phyloP scores from a whole-genome alignment of 2,329 filamentous ascomycete genomes.

The Talaromyces sp. region DNA sequence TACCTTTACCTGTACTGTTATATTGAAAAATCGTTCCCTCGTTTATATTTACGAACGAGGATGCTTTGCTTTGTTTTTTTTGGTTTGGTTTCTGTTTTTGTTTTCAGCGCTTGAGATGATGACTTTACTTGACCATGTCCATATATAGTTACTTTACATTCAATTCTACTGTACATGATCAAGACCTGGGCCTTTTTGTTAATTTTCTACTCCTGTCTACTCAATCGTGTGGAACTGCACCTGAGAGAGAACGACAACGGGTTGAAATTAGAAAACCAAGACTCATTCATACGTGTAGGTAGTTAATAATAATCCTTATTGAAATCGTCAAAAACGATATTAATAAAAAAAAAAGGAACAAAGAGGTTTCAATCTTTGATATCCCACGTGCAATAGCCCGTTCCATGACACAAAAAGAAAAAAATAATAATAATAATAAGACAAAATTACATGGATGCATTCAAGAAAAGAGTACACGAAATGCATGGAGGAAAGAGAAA shows the following conservation, averaged over 20 bases:
- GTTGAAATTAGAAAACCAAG: not conserved
- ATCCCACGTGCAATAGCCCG: not conserved
- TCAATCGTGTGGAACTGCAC: too few species aligned
- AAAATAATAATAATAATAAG: constrained; percentile 14
- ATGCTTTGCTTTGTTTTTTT: not conserved
- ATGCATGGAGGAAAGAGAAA: not conserved
- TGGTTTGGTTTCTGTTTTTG: constrained; percentile 1
- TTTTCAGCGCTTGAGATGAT: not conserved
- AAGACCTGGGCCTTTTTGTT: not conserved
- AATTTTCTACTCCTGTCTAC: too few species aligned
- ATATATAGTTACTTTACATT: constrained; percentile 5
- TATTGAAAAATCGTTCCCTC: not conserved
- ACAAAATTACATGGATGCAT: constrained; percentile 12
- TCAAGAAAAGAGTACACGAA: not conserved
- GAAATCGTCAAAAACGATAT: not conserved
- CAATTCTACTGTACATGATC: constrained; percentile 1
- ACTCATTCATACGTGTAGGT: not conserved
- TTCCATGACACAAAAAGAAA: not conserved
- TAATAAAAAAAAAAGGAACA: not conserved
- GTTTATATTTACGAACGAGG: not conserved
- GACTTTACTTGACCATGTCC: constrained; percentile 7
- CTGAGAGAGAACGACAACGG: not conserved
- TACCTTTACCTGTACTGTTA: constrained; percentile 6
- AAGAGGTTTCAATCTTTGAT: not conserved
- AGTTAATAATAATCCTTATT: not conserved